phyloP scores from a whole-genome alignment of 768 basidiomycete species.

The Trametes cingulata region DNA sequence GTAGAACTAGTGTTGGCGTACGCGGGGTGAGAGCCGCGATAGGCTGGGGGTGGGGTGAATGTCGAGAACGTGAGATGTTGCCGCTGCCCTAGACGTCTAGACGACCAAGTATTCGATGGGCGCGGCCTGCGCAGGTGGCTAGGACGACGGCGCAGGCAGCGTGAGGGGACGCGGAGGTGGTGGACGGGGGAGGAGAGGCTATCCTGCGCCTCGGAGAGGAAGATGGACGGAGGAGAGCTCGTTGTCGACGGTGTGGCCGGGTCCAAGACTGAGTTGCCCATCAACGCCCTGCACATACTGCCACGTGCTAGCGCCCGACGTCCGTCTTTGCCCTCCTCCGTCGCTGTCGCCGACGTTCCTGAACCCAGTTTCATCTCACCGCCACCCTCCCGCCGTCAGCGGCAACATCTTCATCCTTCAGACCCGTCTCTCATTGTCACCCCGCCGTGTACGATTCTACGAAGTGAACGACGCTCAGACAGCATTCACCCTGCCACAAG shows the following conservation, averaged over 20 bases:
- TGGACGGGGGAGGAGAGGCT: constrained; percentile 10
- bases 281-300: neutral
- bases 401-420: neutral
- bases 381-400: neutral
- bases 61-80: constrained; percentile 1
- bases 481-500: neutral
- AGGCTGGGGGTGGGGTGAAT: neutral
- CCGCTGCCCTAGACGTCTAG: constrained; percentile 1
- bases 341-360: neutral
- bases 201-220: constrained; percentile 20
- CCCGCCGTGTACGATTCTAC: neutral
- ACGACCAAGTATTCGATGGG: constrained; percentile 1
- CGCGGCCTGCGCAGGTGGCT: constrained; percentile 15
- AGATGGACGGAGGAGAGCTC: constrained; percentile 2
- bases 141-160: neutral
- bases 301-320: constrained; percentile 4
- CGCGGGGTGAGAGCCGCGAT: neutral
- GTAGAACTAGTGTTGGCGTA: neutral
- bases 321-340: neutral
- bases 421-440: neutral
- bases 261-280: neutral
- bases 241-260: neutral
- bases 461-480: neutral
- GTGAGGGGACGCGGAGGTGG: neutral
- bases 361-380: neutral